These are phyloP conservation scores for Platismatia glauca DNA, from an alignment of 495 filamentous ascomycete species.

Conservation along the genomic window DNA sequence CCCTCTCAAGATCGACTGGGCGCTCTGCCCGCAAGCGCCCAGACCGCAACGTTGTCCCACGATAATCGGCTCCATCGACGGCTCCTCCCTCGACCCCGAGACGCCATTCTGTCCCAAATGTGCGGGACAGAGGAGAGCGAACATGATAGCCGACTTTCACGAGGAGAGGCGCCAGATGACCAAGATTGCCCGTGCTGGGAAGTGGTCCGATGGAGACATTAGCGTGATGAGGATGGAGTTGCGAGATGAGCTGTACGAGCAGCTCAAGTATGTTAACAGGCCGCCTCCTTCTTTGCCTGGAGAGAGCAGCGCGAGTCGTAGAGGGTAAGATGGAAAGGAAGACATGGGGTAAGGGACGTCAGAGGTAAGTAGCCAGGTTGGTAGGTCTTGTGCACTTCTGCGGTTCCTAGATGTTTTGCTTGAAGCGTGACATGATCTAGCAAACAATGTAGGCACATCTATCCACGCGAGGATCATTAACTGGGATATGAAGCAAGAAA, in stretches of 20 bases:
- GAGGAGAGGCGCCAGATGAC: constrained; percentile 11
- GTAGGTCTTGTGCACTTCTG: not conserved
- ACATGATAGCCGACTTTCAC: constrained; percentile 4
- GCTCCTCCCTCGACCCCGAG: not conserved
- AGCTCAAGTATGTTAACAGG: constrained; percentile 3
- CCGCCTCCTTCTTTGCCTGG: constrained; percentile 7
- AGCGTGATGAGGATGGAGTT: constrained; percentile 1
- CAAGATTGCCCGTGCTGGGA: not conserved
- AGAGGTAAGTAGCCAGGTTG: not conserved
- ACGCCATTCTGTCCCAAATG: constrained; percentile 1
- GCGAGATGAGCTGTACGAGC: constrained; percentile 7
- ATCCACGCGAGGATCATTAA: too few relatives aligned
- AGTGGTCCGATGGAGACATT: constrained; percentile 7
- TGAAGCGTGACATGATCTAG: not conserved
- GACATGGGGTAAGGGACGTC: not conserved
- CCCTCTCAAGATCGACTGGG: not conserved
- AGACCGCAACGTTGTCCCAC: not conserved
- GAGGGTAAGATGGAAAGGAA: not conserved
- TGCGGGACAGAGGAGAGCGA: not conserved
- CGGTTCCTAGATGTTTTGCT: not conserved
- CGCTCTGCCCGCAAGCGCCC: not conserved
- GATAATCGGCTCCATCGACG: not conserved
- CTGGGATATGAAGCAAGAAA: too few relatives aligned
- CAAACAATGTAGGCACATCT: too few relatives aligned
- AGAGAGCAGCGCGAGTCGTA: not conserved